A percentile compares a stretch with the other conserved stretches of the same genome.
Evolutionary conservation across 257 asterid genomes (phyloP).

Genomic region (Solanum ahanhuiri): DNA sequence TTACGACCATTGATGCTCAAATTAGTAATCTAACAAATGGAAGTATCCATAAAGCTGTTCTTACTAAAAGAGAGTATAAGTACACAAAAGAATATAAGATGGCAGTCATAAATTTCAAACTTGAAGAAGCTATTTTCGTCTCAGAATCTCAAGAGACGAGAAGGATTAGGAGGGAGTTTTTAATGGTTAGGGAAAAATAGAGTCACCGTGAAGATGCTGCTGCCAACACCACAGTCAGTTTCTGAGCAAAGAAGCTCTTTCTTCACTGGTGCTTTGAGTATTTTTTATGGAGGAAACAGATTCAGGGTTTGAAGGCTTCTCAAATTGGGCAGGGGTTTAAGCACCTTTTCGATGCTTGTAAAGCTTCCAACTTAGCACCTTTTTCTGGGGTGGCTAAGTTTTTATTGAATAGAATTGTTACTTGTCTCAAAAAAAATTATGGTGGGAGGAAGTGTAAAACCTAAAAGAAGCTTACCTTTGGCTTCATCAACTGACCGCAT

Average conservation of each 20-base stretch:
- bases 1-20: background rate
- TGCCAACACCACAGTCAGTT: background rate
- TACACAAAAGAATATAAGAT: background rate
- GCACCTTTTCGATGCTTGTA: too few relatives aligned
- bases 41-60: background rate
- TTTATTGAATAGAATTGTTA: too few relatives aligned
- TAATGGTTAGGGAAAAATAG: background rate
- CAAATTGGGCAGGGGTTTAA: too few relatives aligned
- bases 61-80: background rate
- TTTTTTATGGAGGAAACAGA: background rate
- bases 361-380: too few relatives aligned
- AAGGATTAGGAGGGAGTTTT: background rate
- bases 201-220: background rate
- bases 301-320: background rate
- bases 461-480: background rate
- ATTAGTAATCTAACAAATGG: background rate
- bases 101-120: background rate
- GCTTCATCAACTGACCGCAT: background rate
- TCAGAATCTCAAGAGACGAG: background rate
- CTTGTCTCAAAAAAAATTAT: background rate
- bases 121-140: background rate
- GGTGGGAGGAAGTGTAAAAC: background rate
- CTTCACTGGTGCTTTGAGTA: background rate
- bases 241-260: background rate
- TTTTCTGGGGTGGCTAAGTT: too few relatives aligned